Base-by-base conservation (phyloP, 208 protist genomes). In the Trypanosoma scelopori region DNA sequence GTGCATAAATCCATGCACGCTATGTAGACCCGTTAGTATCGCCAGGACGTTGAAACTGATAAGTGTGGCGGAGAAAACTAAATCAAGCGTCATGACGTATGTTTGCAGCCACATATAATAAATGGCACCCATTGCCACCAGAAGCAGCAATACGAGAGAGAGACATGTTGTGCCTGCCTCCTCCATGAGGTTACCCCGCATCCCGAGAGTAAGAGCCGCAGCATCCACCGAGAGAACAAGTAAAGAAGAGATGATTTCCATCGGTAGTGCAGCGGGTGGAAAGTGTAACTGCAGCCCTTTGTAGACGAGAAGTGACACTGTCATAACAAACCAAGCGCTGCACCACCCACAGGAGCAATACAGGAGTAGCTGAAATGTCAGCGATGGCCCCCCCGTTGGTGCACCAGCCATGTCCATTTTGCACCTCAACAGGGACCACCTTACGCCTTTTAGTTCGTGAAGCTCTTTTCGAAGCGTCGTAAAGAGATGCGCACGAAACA, bases 71-170 rank as follows among this genome's bases (percentile, higher is more conserved):
- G 81, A 92, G 59, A 92, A 83, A 18, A 55, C 81, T 16, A 92
- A 51, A 61, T 89, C 86, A 15, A 92, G 71, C 71, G 76, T 82
- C 70, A 88, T 82, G 25, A 89, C 81, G 49, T 92, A 92, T n/a
- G 86, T 85, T 72, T 92, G 83, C 1, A 92, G 66, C 82, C 86
- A 92, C 83, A 89, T 92, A 67, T 83, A 92, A 55, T 89, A 92
- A 49, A 88, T 72, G 11, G 71, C 81, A 11, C 82, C 86, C 28
- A 79, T 58, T 18, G 69, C 71, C 6, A 58, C 63, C 53, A 90
- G 46, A 50, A 76, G 45, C 27, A 85, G 53, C 9, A 93, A 52
- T 28, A 66, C 16, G 6, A 80, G 50, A 41, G 78, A 61, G n/a
- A 88, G 37, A 20, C 51, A 56, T 37, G 82, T 65, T 0, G 79